phyloP scores from a whole-genome alignment of 2,329 filamentous ascomycete genomes.

The Talaromyces sp. region DNA sequence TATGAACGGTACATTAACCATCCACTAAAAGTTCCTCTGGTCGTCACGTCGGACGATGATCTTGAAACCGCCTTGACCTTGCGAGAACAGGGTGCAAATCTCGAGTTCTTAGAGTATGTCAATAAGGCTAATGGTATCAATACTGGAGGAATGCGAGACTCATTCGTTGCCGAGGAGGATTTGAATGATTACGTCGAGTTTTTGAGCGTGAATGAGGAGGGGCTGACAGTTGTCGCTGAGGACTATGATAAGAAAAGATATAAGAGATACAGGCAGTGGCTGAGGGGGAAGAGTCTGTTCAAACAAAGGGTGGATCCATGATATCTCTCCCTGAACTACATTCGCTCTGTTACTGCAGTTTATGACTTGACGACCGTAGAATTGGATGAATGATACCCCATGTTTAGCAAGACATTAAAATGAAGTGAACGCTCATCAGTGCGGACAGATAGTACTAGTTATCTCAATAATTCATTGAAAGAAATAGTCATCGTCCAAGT shows the following conservation, averaged over 20 bases:
- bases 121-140: constrained; percentile 62
- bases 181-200: constrained; percentile 70
- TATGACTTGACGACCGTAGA: neutral
- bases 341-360: too few species aligned
- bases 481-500: constrained; percentile 14
- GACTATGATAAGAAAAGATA: constrained; percentile 90
- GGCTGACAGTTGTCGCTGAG: constrained; percentile 79
- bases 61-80: constrained; percentile 32
- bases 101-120: constrained; percentile 77
- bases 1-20: constrained; percentile 87
- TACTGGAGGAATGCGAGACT: constrained; percentile 28
- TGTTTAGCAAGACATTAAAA: neutral
- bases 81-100: constrained; percentile 38
- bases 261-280: constrained; percentile 93
- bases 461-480: constrained; percentile 12
- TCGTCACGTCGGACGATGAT: constrained; percentile 41
- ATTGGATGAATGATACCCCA: neutral
- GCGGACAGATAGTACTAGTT: neutral
- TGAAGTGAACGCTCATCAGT: neutral
- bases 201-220: constrained; percentile 70
- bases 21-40: constrained; percentile 77
- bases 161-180: constrained; percentile 55
- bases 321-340: neutral
- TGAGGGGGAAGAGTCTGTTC: constrained; percentile 90
- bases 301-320: constrained; percentile 64